A percentile compares a stretch with the other conserved stretches of the same genome.
These are phyloP conservation scores for Candolleomyces aberdarensis DNA, from an alignment of 768 basidiomycete species.

Conservation along the genomic window DNA sequence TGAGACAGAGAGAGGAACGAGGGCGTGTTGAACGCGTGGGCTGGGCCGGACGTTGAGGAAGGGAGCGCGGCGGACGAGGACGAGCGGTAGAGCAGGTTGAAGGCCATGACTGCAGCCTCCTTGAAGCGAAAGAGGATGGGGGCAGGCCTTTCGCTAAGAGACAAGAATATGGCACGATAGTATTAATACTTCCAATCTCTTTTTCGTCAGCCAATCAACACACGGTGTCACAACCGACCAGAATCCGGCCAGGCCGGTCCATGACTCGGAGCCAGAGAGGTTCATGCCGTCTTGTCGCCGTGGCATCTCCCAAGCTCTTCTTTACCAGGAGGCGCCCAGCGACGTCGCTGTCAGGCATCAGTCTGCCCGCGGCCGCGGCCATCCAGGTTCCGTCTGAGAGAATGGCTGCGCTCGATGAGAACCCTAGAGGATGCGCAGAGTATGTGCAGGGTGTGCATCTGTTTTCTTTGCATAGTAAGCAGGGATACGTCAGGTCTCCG, in stretches of 20 bases:
- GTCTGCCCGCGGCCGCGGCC: too few species aligned
- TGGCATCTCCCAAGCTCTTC: too few species aligned
- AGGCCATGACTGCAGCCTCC: conserved; percentile 22
- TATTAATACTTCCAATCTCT: conserved; percentile 21
- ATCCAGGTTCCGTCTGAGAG: too few species aligned
- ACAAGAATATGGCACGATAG: conserved; percentile 29
- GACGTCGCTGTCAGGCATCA: too few species aligned
- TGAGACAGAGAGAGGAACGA: conserved; percentile 39
- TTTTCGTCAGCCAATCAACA: conserved; percentile 37
- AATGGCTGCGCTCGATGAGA: too few species aligned
- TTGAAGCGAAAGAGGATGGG: background rate
- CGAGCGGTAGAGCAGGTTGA: conserved; percentile 33
- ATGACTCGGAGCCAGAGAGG: too few species aligned
- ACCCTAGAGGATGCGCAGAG: too few species aligned
- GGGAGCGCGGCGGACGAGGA: conserved; percentile 34
- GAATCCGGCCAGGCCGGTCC: background rate
- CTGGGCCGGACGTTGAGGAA: conserved; percentile 39
- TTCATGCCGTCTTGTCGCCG: too few species aligned
- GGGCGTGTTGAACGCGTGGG: conserved; percentile 46
- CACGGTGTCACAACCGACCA: background rate
- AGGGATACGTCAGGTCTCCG: too few species aligned
- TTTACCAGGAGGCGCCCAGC: too few species aligned
- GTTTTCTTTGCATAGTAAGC: too few species aligned
- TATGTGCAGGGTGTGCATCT: too few species aligned
- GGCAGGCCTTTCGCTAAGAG: conserved; percentile 9